These are phyloP conservation scores for Crepidotus variabilis DNA, from an alignment of 768 basidiomycete species.

Conservation along the genomic window DNA sequence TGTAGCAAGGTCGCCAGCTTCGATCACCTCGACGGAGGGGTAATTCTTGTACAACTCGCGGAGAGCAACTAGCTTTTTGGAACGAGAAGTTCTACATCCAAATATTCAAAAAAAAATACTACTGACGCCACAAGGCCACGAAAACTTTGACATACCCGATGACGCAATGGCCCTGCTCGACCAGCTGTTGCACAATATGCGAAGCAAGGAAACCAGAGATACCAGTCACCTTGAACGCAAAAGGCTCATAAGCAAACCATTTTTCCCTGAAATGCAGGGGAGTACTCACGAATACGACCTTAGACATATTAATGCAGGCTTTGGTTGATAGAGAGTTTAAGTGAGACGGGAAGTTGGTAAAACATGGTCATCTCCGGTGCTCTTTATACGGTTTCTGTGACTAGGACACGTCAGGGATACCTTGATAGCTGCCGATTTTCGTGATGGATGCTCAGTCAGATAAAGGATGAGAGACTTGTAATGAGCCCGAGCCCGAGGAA, in stretches of 20 bases:
- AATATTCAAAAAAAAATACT: not conserved
- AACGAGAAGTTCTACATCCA: conserved; percentile 17
- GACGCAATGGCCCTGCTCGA: conserved; percentile 19
- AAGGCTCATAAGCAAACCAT: not conserved
- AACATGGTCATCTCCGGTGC: too few species aligned
- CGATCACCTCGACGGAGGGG: conserved; percentile 17
- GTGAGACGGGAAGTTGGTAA: too few species aligned
- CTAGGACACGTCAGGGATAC: too few species aligned
- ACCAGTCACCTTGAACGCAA: conserved; percentile 20
- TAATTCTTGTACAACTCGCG: conserved; percentile 8
- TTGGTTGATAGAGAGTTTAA: conserved; percentile 19
- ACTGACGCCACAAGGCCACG: not conserved
- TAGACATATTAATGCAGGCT: not conserved
- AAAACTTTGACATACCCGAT: conserved; percentile 15
- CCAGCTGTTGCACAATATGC: conserved; percentile 19
- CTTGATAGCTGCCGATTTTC: too few species aligned
- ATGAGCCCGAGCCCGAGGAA: too few species aligned
- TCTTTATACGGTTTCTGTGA: too few species aligned
- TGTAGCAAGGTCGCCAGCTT: conserved; percentile 19
- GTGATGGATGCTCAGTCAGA: too few species aligned
- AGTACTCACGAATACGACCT: conserved; percentile 9
- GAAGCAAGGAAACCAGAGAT: conserved; percentile 22
- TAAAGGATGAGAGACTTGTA: too few species aligned
- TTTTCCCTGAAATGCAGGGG: not conserved
- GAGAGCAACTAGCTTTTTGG: conserved; percentile 14